phyloP scores from a whole-genome alignment of 768 basidiomycete species.

The Stropharia rugosoannulata region DNA sequence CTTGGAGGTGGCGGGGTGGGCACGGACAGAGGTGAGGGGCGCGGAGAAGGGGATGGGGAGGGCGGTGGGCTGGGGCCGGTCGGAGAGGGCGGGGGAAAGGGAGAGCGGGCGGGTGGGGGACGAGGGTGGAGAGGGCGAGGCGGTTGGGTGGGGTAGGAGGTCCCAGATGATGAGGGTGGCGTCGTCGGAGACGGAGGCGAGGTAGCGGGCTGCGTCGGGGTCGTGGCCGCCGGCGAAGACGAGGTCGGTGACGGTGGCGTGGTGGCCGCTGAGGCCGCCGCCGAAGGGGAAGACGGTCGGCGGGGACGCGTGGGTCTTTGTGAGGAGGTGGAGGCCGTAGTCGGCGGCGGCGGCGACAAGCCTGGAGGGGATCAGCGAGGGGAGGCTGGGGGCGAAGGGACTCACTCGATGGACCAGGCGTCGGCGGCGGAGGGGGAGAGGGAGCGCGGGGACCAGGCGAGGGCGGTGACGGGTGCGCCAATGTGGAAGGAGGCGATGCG shows the following conservation, averaged over 20 bases:
- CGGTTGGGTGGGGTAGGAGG: slow-evolving; percentile 51
- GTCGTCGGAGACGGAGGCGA: slow-evolving; percentile 84
- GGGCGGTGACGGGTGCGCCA: slow-evolving; percentile 65
- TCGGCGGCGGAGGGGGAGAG: slow-evolving; percentile 65
- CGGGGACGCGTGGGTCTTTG: slow-evolving; percentile 44
- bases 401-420: slow-evolving; percentile 74
- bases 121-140: slow-evolving; percentile 25
- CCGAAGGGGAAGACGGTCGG: slow-evolving; percentile 71
- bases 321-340: slow-evolving; percentile 69
- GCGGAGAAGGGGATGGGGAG: slow-evolving; percentile 74
- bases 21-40: slow-evolving; percentile 65
- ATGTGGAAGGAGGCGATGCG: slow-evolving; percentile 72
- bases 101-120: slow-evolving; percentile 14
- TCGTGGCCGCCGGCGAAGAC: slow-evolving; percentile 76
- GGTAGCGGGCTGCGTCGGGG: slow-evolving; percentile 66
- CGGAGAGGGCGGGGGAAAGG: slow-evolving; percentile 27
- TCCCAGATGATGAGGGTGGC: slow-evolving; percentile 89
- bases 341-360: slow-evolving; percentile 67
- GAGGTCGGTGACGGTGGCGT: slow-evolving; percentile 76
- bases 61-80: slow-evolving; percentile 71
- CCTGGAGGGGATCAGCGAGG: slow-evolving; percentile 34
- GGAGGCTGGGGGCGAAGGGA: no score
- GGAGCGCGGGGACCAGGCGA: slow-evolving; percentile 76
- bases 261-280: slow-evolving; percentile 79
- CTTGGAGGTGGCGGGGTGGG: slow-evolving; percentile 73